Base-by-base conservation (phyloP, 257 asterid species). In the Rehmannia glutinosa region DNA sequence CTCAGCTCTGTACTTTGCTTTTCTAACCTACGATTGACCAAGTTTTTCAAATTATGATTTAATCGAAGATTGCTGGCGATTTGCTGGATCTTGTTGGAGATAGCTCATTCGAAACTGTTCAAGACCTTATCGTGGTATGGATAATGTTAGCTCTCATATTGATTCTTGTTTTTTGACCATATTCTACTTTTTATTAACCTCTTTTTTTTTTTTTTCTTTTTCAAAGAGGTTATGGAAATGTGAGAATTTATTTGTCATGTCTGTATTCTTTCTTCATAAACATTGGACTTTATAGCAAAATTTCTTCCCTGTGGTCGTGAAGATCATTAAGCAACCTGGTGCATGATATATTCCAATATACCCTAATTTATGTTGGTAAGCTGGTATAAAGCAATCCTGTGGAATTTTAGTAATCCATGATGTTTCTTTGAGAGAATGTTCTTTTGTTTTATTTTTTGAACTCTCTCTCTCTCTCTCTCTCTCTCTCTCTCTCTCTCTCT, bases 31-130 rank as follows among this genome's bases (percentile, higher is more conserved):
- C 59, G 64, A 58, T n/a, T 33, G 36, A 19, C 70, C 54, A 15
- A 52, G 53, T 77, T 64, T 61, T 41, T 71, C 41, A 36, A 46
- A 28, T 57, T 59, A 16, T 83, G 57, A 23, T 71, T 69, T 68
- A 24, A 62, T 76, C 68, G 51, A 43, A 93, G 99, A 81, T 93
- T 66, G 99, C 96, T 66, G 97, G 92, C 21, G 96, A 93, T 77
- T 82, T 93, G 77, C 85, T 93, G 86, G 99, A 93, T 84, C 90
- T 93, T 77, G 92, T 87, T 61, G 99, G 99, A 66, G 99, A 90
- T 82, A 66, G 86, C 73, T 92, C 99, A 45, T 90, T 93, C 46
- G 99, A 90, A 81, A 86, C 76, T 51, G 97, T 93, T 78, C 99
- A 93, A 80, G 96, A 93, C 78, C 87, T 93, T 75, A 77, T 90